Evolutionary conservation across 179 eudicot genomes (phyloP), one percentile per base, ranked within the genome.

Genomic region (Vitellaria paradoxa): DNA sequence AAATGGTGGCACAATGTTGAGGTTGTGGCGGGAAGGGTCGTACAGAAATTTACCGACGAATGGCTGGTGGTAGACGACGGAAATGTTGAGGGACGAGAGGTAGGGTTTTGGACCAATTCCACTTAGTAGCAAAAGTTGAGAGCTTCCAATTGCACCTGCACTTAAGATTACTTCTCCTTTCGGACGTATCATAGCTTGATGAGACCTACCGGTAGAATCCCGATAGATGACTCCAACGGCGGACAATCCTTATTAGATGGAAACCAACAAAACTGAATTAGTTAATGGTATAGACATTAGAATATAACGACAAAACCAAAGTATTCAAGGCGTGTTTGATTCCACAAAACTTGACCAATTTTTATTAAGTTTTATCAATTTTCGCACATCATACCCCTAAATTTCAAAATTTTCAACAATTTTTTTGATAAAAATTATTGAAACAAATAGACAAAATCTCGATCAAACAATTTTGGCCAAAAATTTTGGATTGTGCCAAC

Each of bases 81-180:
- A 89, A 72, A 90, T 88, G 68, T 87, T 87, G 82, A 90, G 78
- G 1, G 93, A 86, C 2, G 90, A 81, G 9, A 90, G 85, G 70
- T 88, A 85, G 1, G 87, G 79, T 23, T 81, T 70, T 11, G 91
- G 88, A 7, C 93, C 93, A 13, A 90, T 49, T 13, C 91, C 93
- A 55, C 93, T 88, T 24, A 90, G 62, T 42, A 90, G 73, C 66
- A 90, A 81, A 15, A 90, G 83, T 75, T 90, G 93, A 76, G 93
- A 85, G 57, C 84, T 90, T 10, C 93, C 93, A 40, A 90, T 65
- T 2, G 93, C 89, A 13, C 91, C 93, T 47, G 93, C 91, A 8
- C 86, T 80, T 7, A 90, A 84, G 60, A 90, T 84, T 21, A 88
- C 87, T 69, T 90, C 93, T 7, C 93, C 93, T 3, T 80, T 37